phyloP scores from a whole-genome alignment of 495 filamentous ascomycete genomes.

The Penicillium bovifimosum region DNA sequence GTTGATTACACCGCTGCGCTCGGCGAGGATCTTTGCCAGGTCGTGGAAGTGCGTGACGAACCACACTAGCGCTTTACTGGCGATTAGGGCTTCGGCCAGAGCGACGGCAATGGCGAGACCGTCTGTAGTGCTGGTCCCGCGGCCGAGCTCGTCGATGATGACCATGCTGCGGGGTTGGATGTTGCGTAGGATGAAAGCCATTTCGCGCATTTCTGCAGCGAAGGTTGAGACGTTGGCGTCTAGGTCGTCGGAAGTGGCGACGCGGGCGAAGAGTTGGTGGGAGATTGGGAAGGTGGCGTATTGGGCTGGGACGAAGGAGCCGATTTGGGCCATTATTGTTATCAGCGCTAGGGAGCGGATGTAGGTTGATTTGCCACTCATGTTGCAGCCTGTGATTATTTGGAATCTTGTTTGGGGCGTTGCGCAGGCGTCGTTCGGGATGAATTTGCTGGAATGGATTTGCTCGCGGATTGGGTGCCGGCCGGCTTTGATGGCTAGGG shows the following conservation, averaged over 20 bases:
- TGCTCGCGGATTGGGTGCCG: conserved; percentile 83
- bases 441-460: conserved; percentile 58
- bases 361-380: conserved; percentile 98
- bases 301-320: conserved; percentile 81
- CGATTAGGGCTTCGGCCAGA: conserved; percentile 78
- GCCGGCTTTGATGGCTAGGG: conserved; percentile 70
- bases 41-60: conserved; percentile 92
- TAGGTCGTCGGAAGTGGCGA: conserved; percentile 82
- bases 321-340: conserved; percentile 88
- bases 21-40: conserved; percentile 68
- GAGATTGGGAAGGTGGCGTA: conserved; percentile 78
- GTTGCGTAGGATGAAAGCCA: conserved; percentile 81
- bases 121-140: conserved; percentile 85
- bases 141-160: conserved; percentile 89
- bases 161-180: conserved; percentile 69
- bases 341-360: conserved; percentile 82
- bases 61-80: conserved; percentile 72
- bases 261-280: conserved; percentile 77
- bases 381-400: conserved; percentile 94
- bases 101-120: conserved; percentile 85
- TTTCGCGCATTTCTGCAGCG: conserved; percentile 91
- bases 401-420: conserved; percentile 74
- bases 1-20: conserved; percentile 70
- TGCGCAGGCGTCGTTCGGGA: conserved; percentile 88
- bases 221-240: conserved; percentile 92